Percentiles rank a stretch among this genome's conserved stretches.
Conservation (phyloP, 2,329 filamentous ascomycete species). For the Penicillium sp. region DNA sequence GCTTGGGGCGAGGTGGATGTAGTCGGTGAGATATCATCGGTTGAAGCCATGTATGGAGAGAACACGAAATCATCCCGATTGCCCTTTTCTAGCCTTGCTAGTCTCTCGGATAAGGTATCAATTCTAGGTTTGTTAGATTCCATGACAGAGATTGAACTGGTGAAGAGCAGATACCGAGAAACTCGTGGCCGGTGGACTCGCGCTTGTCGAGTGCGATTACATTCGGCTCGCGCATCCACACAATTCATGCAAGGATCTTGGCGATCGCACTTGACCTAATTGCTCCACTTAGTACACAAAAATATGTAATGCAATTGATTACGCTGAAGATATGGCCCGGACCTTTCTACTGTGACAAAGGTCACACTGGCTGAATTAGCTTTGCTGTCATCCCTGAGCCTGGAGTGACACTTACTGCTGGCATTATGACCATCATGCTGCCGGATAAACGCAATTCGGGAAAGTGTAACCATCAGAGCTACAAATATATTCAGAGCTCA, state of each 20-base stretch:
- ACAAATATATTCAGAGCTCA: background rate
- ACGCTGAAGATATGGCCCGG: background rate
- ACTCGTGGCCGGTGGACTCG: constrained; percentile 20
- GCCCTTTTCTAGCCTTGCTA: constrained; percentile 19
- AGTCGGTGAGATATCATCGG: constrained; percentile 3
- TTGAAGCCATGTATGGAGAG: constrained; percentile 7
- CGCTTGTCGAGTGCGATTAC: constrained; percentile 24
- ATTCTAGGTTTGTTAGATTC: constrained; percentile 11
- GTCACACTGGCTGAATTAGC: constrained; percentile 27
- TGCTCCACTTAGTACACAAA: background rate
- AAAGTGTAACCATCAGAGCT: background rate
- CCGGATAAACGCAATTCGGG: background rate
- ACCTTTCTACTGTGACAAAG: constrained; percentile 37
- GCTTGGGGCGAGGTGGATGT: constrained; percentile 9
- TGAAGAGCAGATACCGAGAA: constrained; percentile 13
- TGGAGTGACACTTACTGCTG: constrained; percentile 12
- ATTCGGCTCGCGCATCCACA: constrained; percentile 37
- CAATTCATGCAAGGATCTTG: constrained; percentile 45
- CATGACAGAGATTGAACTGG: too few species aligned
- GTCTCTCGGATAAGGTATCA: constrained; percentile 15
- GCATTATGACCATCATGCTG: constrained; percentile 6
- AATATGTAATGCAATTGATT: background rate
- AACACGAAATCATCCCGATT: constrained; percentile 4
- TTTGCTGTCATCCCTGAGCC: background rate
- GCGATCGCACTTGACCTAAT: constrained; percentile 43